Conservation (phyloP, 345 rosid genomes). For the Salix koriyanagi region DNA sequence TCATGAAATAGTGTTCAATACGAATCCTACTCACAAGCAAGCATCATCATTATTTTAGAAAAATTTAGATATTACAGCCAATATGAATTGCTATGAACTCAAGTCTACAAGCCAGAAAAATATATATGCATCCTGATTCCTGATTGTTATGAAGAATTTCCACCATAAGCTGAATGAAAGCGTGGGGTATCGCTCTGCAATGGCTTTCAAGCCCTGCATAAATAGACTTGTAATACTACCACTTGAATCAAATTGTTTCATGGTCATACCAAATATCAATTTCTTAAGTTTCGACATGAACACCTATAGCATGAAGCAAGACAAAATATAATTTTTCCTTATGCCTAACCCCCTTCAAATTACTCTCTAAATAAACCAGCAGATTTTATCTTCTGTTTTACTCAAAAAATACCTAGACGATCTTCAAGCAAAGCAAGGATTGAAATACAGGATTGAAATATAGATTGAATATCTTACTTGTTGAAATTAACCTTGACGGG, state of each 20-base stretch:
- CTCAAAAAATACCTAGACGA: too few species aligned
- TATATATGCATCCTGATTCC: not conserved
- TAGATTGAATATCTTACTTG: constrained; percentile 48
- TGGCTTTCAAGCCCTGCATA: not conserved
- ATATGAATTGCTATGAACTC: too few species aligned
- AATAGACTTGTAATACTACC: not conserved
- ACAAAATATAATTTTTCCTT: not conserved
- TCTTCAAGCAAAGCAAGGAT: too few species aligned
- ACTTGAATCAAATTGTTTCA: not conserved
- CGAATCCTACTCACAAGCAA: not conserved
- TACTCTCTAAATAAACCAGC: too few species aligned
- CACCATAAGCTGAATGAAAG: not conserved
- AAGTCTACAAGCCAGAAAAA: not conserved
- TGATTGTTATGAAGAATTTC: not conserved
- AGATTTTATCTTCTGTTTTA: too few species aligned
- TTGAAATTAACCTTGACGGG: constrained; percentile 78
- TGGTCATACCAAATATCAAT: not conserved
- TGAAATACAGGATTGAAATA: too few species aligned
- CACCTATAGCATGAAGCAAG: not conserved
- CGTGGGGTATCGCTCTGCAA: not conserved
- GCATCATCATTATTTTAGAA: not conserved
- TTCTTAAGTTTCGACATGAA: not conserved
- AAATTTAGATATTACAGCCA: too few species aligned
- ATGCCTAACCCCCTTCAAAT: not conserved
- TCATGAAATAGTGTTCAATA: not conserved